Evolutionary conservation across 2,329 filamentous ascomycete genomes (phyloP), one percentile per base, ranked within the genome.

Genomic region (Cladosporium sp.): DNA sequence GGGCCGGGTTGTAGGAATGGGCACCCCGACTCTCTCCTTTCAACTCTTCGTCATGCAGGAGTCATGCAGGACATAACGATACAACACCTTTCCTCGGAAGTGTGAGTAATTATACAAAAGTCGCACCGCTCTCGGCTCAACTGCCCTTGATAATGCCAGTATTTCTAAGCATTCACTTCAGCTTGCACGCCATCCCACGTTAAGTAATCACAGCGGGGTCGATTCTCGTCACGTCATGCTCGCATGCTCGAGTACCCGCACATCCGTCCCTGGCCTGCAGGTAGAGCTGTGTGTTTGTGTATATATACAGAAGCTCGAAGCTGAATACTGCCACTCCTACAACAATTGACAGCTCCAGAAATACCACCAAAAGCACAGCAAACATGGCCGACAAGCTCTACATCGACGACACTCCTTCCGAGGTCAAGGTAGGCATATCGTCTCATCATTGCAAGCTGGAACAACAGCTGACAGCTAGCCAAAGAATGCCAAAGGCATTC

Each of bases 401-500:
- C 46, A 58, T 39, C 53, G 32, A 32, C 62, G 62, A 64, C 2
- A 64, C 62, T n/a, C 62, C 62, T 28, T 75, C 74, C 13, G 78
- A 80, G 26, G 79, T 83, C 66, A 80, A 63, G 56, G 56, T 58
- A 28, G 1, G 34, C 51, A 32, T 11, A 2, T 28, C 18, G 30
- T 21, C 51, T 34, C n/a, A 23, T 32, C n/a, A 39, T 16, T 36
- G 34, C 36, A n/a, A 43, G 16, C 18, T 14, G 23, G 36, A 6
- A 30, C 18, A 23, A 58, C 18, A n/a, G 23, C 56, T 58, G 21
- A 58, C 56, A 46, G 25, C 5, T 16, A 13, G 26, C 16, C 7
- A 46, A 8, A 80, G 71, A 76, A 81, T 62, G 80, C 81, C 65
- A 82, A 82, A 75, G 84, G 83, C 43, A 77, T 85, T 39, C 82